Conservation (phyloP, 208 protist species). For the Acanthamoeba sp. region DNA sequence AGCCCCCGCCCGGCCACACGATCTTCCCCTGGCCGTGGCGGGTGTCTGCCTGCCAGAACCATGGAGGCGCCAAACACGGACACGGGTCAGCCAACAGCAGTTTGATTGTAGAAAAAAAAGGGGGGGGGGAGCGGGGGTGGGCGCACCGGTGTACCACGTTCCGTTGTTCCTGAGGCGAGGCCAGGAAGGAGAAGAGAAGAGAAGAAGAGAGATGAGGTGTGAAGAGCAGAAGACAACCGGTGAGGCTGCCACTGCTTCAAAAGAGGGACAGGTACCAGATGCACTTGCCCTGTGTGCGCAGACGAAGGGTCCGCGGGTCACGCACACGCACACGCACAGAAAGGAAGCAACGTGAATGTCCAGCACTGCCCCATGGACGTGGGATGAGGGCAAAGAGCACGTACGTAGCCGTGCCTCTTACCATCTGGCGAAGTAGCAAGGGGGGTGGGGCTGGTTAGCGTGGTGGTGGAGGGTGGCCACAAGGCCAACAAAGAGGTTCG, state of each 20-base stretch:
- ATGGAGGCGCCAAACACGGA: too few relatives aligned
- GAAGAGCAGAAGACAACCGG: not conserved
- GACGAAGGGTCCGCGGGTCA: not conserved
- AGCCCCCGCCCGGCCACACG: not conserved
- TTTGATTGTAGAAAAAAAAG: too few relatives aligned
- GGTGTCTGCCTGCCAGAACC: not conserved
- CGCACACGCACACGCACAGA: not conserved
- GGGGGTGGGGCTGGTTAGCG: too few relatives aligned
- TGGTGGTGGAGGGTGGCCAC: too few relatives aligned
- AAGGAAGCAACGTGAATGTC: too few relatives aligned
- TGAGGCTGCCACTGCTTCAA: too few relatives aligned
- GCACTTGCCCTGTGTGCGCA: not conserved
- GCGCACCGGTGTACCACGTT: conserved; percentile 19
- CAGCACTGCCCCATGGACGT: too few relatives aligned
- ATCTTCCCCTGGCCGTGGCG: conserved; percentile 16
- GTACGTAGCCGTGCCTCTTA: not conserved
- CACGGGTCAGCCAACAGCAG: too few relatives aligned
- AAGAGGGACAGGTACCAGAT: too few relatives aligned
- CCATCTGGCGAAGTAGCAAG: not conserved
- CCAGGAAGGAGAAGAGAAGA: too few relatives aligned
- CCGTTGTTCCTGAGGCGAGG: not conserved
- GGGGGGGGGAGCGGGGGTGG: too few relatives aligned
- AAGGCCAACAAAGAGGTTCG: too few relatives aligned
- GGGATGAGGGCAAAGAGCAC: not conserved
- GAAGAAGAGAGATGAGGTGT: not conserved